A percentile compares a stretch with the other conserved stretches of the same genome.
These are phyloP conservation scores for Melampsora americana DNA, from an alignment of 1,284 basidiomycete genomes.

Conservation along the genomic window DNA sequence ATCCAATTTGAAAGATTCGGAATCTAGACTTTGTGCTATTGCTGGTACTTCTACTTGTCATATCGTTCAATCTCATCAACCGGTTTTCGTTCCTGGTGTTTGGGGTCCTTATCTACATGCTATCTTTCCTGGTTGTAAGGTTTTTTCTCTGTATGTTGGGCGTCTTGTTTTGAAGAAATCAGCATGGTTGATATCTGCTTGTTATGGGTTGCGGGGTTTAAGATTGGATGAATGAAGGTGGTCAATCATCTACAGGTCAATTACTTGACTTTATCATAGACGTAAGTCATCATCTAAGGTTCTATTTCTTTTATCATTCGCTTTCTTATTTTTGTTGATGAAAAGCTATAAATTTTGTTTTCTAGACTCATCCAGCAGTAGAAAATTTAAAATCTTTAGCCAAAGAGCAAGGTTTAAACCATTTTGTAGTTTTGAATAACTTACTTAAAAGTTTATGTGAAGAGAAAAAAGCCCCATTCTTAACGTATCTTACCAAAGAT, in stretches of 20 bases:
- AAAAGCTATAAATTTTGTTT: slow-evolving; percentile 42
- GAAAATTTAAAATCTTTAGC: slow-evolving; percentile 48
- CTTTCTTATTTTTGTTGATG: slow-evolving; percentile 1
- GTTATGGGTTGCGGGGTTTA: slow-evolving; percentile 6
- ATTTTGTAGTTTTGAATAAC: slow-evolving; percentile 50
- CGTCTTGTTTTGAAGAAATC: neutral
- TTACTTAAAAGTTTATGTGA: slow-evolving; percentile 48
- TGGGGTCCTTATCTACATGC: slow-evolving; percentile 95
- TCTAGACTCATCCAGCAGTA: slow-evolving; percentile 53
- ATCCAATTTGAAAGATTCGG: slow-evolving; percentile 66
- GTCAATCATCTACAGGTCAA: slow-evolving; percentile 97
- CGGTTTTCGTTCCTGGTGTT: slow-evolving; percentile 83
- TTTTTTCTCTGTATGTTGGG: neutral
- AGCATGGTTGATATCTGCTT: neutral
- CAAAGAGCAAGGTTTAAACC: slow-evolving; percentile 45
- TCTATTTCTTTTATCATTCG: neutral
- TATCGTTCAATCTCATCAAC: slow-evolving; percentile 70
- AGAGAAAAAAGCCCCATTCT: slow-evolving; percentile 44
- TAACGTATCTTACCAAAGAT: slow-evolving; percentile 51
- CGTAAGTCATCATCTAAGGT: neutral
- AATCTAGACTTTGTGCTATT: slow-evolving; percentile 80
- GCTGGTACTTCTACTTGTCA: slow-evolving; percentile 97
- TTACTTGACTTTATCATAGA: slow-evolving; percentile 44
- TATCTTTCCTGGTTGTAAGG: slow-evolving; percentile 75
- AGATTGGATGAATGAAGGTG: slow-evolving; percentile 94